Evolutionary conservation across 1,284 basidiomycete genomes (phyloP).

Genomic region (Inonotus hispidus): DNA sequence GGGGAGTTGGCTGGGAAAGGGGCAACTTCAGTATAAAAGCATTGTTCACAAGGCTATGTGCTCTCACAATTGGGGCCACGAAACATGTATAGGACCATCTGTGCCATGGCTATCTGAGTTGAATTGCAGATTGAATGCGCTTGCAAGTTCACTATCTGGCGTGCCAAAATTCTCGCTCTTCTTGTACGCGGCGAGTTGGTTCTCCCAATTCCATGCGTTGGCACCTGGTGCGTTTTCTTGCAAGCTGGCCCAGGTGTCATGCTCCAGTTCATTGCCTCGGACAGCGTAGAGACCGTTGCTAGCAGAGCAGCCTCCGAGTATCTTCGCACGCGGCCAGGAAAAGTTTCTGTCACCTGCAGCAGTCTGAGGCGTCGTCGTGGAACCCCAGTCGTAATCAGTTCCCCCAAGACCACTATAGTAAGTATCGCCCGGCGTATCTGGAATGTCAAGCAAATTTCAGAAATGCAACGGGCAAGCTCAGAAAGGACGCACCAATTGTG

Average conservation of each 20-base stretch:
- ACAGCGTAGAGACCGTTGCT: conserved; percentile 71
- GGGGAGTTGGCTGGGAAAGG: conserved; percentile 36
- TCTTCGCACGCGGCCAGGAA: conserved; percentile 59
- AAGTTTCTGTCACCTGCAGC: conserved; percentile 34
- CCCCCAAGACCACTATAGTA: conserved; percentile 46
- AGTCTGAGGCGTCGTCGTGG: conserved; percentile 47
- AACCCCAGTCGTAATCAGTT: conserved; percentile 59
- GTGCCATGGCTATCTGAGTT: conserved; percentile 38
- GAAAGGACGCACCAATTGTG: conserved; percentile 31
- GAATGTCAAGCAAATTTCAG: neutral
- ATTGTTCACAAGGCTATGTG: neutral
- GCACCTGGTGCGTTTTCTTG: conserved; percentile 31
- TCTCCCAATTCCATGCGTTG: conserved; percentile 53
- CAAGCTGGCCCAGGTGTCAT: conserved; percentile 50
- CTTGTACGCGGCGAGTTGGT: conserved; percentile 47
- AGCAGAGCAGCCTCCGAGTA: conserved; percentile 66
- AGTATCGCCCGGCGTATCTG: conserved; percentile 46
- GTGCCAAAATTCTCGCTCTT: conserved; percentile 42
- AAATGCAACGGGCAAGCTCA: conserved; percentile 7
- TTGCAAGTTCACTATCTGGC: conserved; percentile 33
- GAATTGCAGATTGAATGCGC: conserved; percentile 37
- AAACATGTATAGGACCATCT: conserved; percentile 40
- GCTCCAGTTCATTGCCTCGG: conserved; percentile 46
- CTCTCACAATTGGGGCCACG: conserved; percentile 48
- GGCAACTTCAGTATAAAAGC: conserved; percentile 9